phyloP scores from a whole-genome alignment of 495 filamentous ascomycete species.

The Ascodesmis nigricans region DNA sequence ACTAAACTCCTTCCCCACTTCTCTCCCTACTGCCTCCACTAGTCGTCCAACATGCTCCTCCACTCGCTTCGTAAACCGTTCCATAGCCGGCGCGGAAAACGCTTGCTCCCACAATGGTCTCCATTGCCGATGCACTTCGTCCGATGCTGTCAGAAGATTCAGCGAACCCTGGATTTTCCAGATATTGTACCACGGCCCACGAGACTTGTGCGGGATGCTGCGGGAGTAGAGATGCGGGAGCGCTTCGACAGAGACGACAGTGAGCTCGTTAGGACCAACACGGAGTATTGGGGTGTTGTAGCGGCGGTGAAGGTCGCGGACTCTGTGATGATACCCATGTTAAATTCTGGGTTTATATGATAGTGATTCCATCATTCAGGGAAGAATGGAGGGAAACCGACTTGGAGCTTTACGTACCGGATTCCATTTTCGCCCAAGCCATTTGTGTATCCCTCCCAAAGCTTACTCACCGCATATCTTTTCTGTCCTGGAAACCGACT shows the following conservation, averaged over 20 bases:
- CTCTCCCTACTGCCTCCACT: constrained; percentile 2
- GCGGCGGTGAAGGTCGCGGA: no score
- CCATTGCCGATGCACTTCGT: constrained; percentile 7
- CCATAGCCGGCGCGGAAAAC: constrained; percentile 6
- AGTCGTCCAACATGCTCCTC: constrained; percentile 12
- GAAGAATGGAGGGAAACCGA: no score
- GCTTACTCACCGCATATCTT: constrained; percentile 6
- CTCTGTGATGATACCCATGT: no score
- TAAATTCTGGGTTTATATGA: no score
- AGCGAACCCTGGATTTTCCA: constrained; percentile 4
- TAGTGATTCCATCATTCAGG: no score
- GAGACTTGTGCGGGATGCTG: no score
- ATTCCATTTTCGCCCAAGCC: no score
- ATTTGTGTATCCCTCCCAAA: constrained; percentile 10
- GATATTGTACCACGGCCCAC: constrained; percentile 13
- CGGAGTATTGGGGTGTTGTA: no score
- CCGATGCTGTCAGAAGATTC: constrained; percentile 7
- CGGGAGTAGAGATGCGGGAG: no score
- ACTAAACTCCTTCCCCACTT: constrained; percentile 5
- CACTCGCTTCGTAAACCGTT: constrained; percentile 10
- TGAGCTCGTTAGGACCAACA: constrained; percentile 13
- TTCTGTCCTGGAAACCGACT: constrained; percentile 5
- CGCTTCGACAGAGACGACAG: constrained; percentile 11
- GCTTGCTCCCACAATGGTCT: constrained; percentile 13
- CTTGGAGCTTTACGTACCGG: no score